Base-by-base conservation (phyloP, 257 asterid genomes). In the Galeopsis tetrahit region DNA sequence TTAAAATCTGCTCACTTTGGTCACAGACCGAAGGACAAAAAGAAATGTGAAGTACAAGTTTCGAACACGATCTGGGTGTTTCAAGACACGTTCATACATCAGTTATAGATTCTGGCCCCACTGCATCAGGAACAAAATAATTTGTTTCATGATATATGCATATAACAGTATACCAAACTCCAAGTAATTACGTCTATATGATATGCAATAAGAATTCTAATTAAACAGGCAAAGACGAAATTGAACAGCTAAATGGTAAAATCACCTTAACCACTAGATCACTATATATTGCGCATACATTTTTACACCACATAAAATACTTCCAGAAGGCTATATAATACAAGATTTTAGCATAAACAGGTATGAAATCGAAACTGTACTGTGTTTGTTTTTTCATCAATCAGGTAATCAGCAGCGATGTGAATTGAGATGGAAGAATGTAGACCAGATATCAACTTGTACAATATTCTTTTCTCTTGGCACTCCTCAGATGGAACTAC, bases 371-470 rank as follows among this genome's bases (percentile, higher is more conserved):
- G 53, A 57, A 58, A 55, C 31, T 42, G 28, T 86, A 89, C 91
- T 73, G n/a, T 81, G 84, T 85, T 73, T 62, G 83, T 78, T 80
- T 72, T 80, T 80, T 85, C 93, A 66, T 89, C 93, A 49, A 89
- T 83, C 52, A 84, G 84, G 82, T 87, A 89, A 7, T 86, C 89
- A 58, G 83, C 84, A 28, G 90, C 91, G 7, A 87, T 87, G 71
- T 85, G 96, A 78, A 87, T 73, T 44, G 93, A 85, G 66, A 89
- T 89, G 67, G 96, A 89, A 34, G 94, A 87, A 78, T 89, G 96
- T 46, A 89, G 89, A 60, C 96, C 94, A 72, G 96, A 89, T 69
- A 87, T 83, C 80, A 89, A 81, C 83, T 87, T 89, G 83, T 85
- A 85, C 65, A 87, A 48, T 65, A 84, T 80, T 78, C 85, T 85